Evolutionary conservation across 2,329 filamentous ascomycete genomes (phyloP).

Genomic region (Aureobasidium namibiae): DNA sequence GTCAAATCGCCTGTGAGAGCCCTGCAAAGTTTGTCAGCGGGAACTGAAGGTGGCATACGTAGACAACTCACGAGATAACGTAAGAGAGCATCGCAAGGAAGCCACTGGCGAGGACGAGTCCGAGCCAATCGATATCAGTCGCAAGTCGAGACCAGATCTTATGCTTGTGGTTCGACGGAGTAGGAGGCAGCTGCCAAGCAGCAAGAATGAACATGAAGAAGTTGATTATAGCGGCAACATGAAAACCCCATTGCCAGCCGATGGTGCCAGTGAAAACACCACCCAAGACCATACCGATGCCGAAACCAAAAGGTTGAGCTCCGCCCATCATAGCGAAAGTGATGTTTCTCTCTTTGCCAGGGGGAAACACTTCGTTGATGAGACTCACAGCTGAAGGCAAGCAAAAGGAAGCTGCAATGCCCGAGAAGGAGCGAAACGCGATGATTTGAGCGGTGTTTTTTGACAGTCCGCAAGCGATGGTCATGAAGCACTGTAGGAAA

Average conservation of each 20-base stretch:
- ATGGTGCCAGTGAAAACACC: constrained; percentile 41
- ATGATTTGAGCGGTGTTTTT: constrained; percentile 23
- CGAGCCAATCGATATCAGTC: constrained; percentile 47
- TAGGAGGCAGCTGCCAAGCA: not conserved
- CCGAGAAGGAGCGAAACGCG: constrained; percentile 15
- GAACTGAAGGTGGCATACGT: too few relatives aligned
- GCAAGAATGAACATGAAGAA: constrained; percentile 29
- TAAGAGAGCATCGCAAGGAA: constrained; percentile 41
- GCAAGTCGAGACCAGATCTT: constrained; percentile 23
- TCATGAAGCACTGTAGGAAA: constrained; percentile 35
- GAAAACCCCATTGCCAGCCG: constrained; percentile 47
- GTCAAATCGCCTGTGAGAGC: constrained; percentile 19
- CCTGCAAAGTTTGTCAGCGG: not conserved
- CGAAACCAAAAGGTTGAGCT: constrained; percentile 45
- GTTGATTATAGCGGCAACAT: constrained; percentile 39
- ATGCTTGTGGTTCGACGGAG: constrained; percentile 3
- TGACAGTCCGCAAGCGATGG: constrained; percentile 34
- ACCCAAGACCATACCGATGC: constrained; percentile 43
- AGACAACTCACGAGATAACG: constrained; percentile 41
- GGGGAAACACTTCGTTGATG: constrained; percentile 36
- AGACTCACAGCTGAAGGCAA: constrained; percentile 43
- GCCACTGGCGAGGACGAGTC: constrained; percentile 38
- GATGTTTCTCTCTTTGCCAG: constrained; percentile 42
- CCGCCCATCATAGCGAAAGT: constrained; percentile 44
- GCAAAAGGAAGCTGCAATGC: constrained; percentile 15